A percentile compares a stretch with the other conserved stretches of the same genome.
These are phyloP conservation scores for Heterobasidion occidentale DNA, from an alignment of 1,284 basidiomycete species.

Conservation along the genomic window DNA sequence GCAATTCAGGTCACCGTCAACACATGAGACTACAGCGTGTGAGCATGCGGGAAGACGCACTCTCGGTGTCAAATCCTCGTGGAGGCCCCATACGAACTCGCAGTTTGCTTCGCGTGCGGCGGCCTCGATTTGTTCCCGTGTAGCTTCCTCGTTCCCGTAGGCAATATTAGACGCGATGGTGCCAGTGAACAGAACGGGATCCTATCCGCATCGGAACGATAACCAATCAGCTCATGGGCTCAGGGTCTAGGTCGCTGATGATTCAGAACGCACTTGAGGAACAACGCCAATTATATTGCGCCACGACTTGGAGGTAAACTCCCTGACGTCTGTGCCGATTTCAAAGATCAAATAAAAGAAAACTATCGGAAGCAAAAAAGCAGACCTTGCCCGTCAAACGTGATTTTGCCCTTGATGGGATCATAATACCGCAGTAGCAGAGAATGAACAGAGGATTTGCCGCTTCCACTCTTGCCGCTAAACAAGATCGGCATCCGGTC, in stretches of 20 bases:
- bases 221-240: background rate
- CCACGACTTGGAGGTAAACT: slow-evolving; percentile 83
- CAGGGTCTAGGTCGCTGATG: background rate
- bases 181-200: slow-evolving; percentile 76
- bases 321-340: slow-evolving; percentile 59
- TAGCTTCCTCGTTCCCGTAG: slow-evolving; percentile 72
- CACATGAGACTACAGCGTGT: background rate
- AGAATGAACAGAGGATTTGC: slow-evolving; percentile 88
- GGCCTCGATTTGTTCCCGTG: slow-evolving; percentile 77
- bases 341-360: background rate
- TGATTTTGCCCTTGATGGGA: slow-evolving; percentile 74
- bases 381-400: slow-evolving; percentile 80
- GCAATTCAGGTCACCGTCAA: background rate
- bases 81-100: slow-evolving; percentile 91
- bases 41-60: slow-evolving; percentile 26
- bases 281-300: slow-evolving; percentile 82
- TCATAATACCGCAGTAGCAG: slow-evolving; percentile 92
- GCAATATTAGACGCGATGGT: slow-evolving; percentile 93
- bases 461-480: slow-evolving; percentile 85
- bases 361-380: slow-evolving; percentile 1
- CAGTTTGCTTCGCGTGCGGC: slow-evolving; percentile 92
- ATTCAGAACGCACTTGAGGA: slow-evolving; percentile 48
- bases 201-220: slow-evolving; percentile 27
- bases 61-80: slow-evolving; percentile 72
- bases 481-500: background rate